A percentile compares a stretch with the other conserved stretches of the same genome.
Evolutionary conservation across 345 rosid species (phyloP).

Genomic region (Salix dunnii): DNA sequence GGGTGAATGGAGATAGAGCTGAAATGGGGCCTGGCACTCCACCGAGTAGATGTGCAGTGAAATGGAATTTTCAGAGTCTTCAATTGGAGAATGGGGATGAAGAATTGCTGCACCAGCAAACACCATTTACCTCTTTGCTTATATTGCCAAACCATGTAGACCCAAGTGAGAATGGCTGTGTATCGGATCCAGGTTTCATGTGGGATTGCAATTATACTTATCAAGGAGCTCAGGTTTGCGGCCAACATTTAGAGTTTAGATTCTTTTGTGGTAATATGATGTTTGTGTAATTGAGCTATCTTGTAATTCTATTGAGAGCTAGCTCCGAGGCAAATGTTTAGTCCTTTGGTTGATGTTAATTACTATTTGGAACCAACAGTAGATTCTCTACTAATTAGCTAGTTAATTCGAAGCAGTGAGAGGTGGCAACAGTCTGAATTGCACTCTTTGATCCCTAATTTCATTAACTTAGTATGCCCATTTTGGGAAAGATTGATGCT

Average conservation of each 20-base stretch:
- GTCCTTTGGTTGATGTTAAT: too few species aligned
- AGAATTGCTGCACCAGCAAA: constrained; percentile 7
- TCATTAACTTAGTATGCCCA: too few species aligned
- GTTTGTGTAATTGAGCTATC: not conserved
- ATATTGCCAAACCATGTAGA: not conserved
- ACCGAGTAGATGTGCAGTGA: not conserved
- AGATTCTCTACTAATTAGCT: too few species aligned
- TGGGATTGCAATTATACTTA: constrained; percentile 15
- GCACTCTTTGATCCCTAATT: too few species aligned
- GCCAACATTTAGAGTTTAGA: not conserved
- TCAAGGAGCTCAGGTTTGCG: constrained; percentile 21
- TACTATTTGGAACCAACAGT: too few species aligned
- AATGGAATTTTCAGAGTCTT: not conserved
- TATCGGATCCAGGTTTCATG: constrained; percentile 15
- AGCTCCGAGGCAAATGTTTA: too few species aligned
- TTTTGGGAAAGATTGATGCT: too few species aligned
- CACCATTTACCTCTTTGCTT: constrained; percentile 15
- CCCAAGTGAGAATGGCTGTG: not conserved
- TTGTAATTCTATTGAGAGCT: too few species aligned
- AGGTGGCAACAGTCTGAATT: too few species aligned
- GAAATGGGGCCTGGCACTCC: constrained; percentile 11
- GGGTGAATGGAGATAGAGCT: constrained; percentile 7
- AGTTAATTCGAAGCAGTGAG: too few species aligned
- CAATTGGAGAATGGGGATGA: constrained; percentile 8
- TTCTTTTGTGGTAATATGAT: not conserved